Conservation (phyloP, 2,329 filamentous ascomycete species). For the Arthrobotrys megalospora region DNA sequence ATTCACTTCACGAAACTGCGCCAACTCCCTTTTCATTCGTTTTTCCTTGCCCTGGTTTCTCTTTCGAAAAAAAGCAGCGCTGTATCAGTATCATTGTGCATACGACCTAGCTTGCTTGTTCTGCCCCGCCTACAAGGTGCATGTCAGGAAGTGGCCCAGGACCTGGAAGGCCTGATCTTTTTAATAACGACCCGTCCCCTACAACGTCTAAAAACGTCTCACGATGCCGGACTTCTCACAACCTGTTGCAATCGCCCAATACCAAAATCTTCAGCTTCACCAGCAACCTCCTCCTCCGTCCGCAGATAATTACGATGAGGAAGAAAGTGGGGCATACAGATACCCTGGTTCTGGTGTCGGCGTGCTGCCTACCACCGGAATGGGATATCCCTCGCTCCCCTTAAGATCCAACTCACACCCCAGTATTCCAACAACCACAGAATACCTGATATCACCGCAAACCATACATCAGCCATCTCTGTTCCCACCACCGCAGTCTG, state of each 20-base stretch:
- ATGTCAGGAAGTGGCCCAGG: constrained; percentile 45
- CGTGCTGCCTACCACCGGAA: constrained; percentile 57
- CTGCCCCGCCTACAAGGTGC: constrained; percentile 49
- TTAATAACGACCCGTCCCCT: constrained; percentile 25
- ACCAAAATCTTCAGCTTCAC: constrained; percentile 60
- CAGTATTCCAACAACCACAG: constrained; percentile 53
- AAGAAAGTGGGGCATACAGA: constrained; percentile 59
- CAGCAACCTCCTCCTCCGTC: constrained; percentile 59
- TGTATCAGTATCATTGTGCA: constrained; percentile 45
- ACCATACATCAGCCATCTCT: constrained; percentile 52
- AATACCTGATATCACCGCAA: constrained; percentile 60
- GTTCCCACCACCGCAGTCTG: constrained; percentile 49
- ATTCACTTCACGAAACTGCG: constrained; percentile 14
- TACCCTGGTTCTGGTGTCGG: constrained; percentile 59
- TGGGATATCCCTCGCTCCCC: constrained; percentile 59
- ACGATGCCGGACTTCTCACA: constrained; percentile 58
- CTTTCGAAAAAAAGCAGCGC: constrained; percentile 27
- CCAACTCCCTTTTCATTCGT: constrained; percentile 32
- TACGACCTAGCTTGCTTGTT: constrained; percentile 38
- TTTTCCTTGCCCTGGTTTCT: constrained; percentile 35
- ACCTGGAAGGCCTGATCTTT: constrained; percentile 44
- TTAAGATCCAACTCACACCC: constrained; percentile 61
- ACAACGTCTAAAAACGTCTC: constrained; percentile 37
- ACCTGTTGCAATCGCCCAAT: constrained; percentile 60
- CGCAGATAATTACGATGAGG: constrained; percentile 58